phyloP scores from a whole-genome alignment of 2,329 filamentous ascomycete species.

The Penicillium sp. region DNA sequence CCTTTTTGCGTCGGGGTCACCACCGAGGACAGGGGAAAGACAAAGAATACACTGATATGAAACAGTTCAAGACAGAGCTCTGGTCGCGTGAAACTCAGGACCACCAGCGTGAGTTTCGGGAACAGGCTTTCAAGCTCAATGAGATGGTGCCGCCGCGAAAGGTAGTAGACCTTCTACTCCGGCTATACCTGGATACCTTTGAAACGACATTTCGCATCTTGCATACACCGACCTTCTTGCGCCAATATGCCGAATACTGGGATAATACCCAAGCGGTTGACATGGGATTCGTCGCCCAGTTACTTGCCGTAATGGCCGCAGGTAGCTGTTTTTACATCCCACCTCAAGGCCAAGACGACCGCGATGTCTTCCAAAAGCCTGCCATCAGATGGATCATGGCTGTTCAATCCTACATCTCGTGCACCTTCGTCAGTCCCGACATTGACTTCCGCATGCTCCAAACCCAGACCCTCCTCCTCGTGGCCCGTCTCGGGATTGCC shows the following conservation, averaged over 20 bases:
- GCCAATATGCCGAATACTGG: constrained; percentile 61
- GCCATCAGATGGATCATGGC: constrained; percentile 49
- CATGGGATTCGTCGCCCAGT: constrained; percentile 50
- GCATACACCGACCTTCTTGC: constrained; percentile 59
- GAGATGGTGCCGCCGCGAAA: constrained; percentile 47
- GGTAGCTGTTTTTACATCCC: constrained; percentile 48
- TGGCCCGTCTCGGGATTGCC: constrained; percentile 35
- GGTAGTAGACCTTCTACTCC: constrained; percentile 55
- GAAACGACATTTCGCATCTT: constrained; percentile 61
- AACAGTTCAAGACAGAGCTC: constrained; percentile 31
- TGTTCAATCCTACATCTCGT: constrained; percentile 37
- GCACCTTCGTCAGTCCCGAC: constrained; percentile 33
- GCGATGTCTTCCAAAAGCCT: constrained; percentile 43
- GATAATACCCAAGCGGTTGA: constrained; percentile 42
- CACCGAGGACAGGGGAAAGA: constrained; percentile 19
- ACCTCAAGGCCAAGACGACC: constrained; percentile 17
- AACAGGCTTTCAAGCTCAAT: constrained; percentile 32
- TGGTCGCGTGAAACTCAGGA: constrained; percentile 31
- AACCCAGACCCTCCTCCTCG: constrained; percentile 35
- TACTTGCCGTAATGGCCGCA: constrained; percentile 41
- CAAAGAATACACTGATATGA: constrained; percentile 30
- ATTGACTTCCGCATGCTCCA: constrained; percentile 36
- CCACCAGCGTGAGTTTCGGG: constrained; percentile 32
- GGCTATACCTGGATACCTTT: constrained; percentile 57
- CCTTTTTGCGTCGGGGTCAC: constrained; percentile 26